phyloP scores from a whole-genome alignment of 306 rosid genomes.

The Styphnolobium japonicum region DNA sequence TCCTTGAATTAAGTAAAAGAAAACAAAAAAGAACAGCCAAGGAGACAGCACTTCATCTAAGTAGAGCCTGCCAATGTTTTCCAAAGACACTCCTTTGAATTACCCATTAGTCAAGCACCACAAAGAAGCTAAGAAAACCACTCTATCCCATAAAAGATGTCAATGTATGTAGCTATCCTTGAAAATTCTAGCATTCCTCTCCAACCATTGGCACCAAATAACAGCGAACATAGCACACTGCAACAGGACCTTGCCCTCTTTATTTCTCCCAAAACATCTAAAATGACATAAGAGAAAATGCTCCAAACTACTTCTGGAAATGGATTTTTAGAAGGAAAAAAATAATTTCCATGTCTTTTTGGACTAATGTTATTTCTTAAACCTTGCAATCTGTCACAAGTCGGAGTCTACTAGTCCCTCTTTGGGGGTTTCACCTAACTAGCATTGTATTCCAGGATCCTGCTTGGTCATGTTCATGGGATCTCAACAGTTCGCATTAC shows the following conservation, averaged over 20 bases:
- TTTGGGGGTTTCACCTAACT: conserved; percentile 19
- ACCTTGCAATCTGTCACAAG: conserved; percentile 10
- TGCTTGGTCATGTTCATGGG: conserved; percentile 98
- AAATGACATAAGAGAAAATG: not conserved
- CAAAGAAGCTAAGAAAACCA: not conserved
- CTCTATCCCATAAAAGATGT: not conserved
- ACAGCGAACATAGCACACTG: not conserved
- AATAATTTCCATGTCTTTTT: not conserved
- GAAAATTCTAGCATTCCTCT: not conserved
- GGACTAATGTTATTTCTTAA: not conserved
- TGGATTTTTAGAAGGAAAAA: too few species aligned
- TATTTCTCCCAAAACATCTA: not conserved
- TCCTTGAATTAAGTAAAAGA: conserved; percentile 8
- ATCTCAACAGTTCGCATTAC: conserved; percentile 53
- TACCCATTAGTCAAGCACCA: not conserved
- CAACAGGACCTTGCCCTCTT: not conserved
- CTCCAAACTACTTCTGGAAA: not conserved
- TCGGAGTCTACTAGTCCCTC: not conserved
- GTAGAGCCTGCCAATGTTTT: not conserved
- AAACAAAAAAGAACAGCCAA: not conserved
- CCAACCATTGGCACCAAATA: not conserved
- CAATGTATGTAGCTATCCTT: not conserved
- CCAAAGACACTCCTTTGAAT: not conserved
- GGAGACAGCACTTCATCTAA: not conserved
- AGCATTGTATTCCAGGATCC: conserved; percentile 53